phyloP scores from a whole-genome alignment of 2,329 filamentous ascomycete species.

The Pezicula neosporulosa region DNA sequence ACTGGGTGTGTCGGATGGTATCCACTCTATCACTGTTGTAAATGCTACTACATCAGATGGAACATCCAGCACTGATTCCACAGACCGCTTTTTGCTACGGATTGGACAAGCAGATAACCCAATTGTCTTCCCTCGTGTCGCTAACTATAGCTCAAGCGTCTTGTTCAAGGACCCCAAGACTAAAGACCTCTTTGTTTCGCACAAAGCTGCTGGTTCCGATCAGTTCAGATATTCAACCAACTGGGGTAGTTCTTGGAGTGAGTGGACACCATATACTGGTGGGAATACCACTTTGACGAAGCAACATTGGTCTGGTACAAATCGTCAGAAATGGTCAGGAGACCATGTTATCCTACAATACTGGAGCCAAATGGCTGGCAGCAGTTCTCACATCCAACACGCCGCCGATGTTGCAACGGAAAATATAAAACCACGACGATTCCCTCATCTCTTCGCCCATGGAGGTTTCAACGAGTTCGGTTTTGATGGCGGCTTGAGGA shows the following conservation, averaged over 20 bases:
- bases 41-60: constrained; percentile 45
- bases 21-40: constrained; percentile 54
- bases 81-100: constrained; percentile 58
- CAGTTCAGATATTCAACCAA: constrained; percentile 60
- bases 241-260: constrained; percentile 55
- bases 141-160: constrained; percentile 56
- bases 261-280: constrained; percentile 54
- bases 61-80: constrained; percentile 42
- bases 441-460: constrained; percentile 60
- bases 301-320: constrained; percentile 55
- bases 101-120: constrained; percentile 56
- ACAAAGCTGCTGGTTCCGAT: constrained; percentile 58
- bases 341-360: constrained; percentile 63
- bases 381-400: constrained; percentile 57
- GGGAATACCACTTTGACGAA: constrained; percentile 43
- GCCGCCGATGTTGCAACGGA: constrained; percentile 48
- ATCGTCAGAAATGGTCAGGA: constrained; percentile 54
- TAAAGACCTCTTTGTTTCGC: constrained; percentile 46
- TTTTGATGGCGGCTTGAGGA: constrained; percentile 56
- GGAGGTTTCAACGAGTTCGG: constrained; percentile 62
- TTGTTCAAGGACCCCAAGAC: constrained; percentile 38
- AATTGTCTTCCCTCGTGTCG: constrained; percentile 50
- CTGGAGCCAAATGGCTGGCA: constrained; percentile 55
- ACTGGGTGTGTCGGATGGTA: constrained; percentile 55
- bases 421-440: constrained; percentile 41